phyloP scores from a whole-genome alignment of 345 rosid genomes.

The Alliaria petiolata region DNA sequence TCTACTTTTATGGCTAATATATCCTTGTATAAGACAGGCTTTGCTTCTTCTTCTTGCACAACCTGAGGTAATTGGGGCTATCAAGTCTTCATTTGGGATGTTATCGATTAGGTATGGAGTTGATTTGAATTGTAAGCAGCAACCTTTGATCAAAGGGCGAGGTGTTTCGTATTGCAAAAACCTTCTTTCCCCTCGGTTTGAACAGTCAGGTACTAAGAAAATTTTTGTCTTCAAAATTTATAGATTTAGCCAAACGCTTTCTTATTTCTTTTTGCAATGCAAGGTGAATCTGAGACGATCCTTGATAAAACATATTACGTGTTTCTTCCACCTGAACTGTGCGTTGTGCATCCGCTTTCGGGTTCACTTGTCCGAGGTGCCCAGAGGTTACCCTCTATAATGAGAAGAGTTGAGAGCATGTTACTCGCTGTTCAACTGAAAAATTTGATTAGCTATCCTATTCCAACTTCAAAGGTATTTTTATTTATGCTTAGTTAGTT shows the following conservation, averaged over 20 bases:
- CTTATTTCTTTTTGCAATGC: constrained; percentile 18
- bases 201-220: constrained; percentile 60
- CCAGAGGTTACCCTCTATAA: constrained; percentile 92
- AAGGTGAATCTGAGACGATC: constrained; percentile 71
- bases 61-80: constrained; percentile 45
- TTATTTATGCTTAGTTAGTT: not conserved
- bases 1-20: constrained; percentile 29
- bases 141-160: constrained; percentile 88
- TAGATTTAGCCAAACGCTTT: not conserved
- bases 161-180: constrained; percentile 99
- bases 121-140: constrained; percentile 60
- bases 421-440: constrained; percentile 86
- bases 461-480: constrained; percentile 77
- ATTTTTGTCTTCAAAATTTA: not conserved
- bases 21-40: constrained; percentile 40
- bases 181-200: constrained; percentile 92
- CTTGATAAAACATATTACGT: constrained; percentile 88
- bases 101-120: constrained; percentile 81
- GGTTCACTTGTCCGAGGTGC: constrained; percentile 97
- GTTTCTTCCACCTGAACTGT: constrained; percentile 93
- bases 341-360: constrained; percentile 90
- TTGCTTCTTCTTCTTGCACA: constrained; percentile 50
- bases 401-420: constrained; percentile 98
- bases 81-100: constrained; percentile 35
- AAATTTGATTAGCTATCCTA: constrained; percentile 57